Percentiles rank a stretch among this genome's conserved stretches.
These are phyloP conservation scores for Dacryopinax primogenitus DNA, from an alignment of 768 basidiomycete species.

Conservation along the genomic window DNA sequence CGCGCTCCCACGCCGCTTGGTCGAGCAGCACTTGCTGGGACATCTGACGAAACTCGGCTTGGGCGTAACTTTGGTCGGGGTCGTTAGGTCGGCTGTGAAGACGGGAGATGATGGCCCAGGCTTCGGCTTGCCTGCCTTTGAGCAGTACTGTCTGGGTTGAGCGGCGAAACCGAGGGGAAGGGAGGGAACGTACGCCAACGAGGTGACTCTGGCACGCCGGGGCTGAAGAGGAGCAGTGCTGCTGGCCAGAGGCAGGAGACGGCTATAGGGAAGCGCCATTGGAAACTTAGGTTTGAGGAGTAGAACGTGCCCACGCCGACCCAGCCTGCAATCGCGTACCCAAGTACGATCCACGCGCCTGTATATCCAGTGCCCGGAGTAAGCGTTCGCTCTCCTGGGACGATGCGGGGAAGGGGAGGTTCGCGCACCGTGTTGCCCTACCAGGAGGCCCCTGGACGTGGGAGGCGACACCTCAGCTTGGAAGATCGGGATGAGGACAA, in stretches of 20 bases:
- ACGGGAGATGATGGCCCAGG: neutral
- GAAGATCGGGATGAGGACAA: neutral
- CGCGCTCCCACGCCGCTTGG: neutral
- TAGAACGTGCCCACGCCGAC: neutral
- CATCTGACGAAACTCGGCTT: neutral
- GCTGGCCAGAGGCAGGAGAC: neutral
- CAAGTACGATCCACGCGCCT: neutral
- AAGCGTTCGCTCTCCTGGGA: neutral
- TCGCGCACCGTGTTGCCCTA: neutral
- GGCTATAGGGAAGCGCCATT: conserved; percentile 5
- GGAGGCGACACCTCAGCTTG: neutral
- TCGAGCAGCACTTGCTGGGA: neutral
- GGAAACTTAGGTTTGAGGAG: neutral
- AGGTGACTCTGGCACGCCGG: neutral
- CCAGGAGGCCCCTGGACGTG: neutral
- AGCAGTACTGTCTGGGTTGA: neutral
- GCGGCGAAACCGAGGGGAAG: neutral
- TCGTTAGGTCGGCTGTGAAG: neutral
- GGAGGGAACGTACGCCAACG: neutral
- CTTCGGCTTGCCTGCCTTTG: neutral
- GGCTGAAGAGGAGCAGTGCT: neutral
- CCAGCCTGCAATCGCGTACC: neutral
- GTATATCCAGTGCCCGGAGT: neutral
- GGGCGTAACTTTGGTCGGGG: neutral
- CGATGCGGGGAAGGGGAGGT: no score